Conservation (phyloP, 2,329 filamentous ascomycete species). For the Plectosphaerella cucumerina region DNA sequence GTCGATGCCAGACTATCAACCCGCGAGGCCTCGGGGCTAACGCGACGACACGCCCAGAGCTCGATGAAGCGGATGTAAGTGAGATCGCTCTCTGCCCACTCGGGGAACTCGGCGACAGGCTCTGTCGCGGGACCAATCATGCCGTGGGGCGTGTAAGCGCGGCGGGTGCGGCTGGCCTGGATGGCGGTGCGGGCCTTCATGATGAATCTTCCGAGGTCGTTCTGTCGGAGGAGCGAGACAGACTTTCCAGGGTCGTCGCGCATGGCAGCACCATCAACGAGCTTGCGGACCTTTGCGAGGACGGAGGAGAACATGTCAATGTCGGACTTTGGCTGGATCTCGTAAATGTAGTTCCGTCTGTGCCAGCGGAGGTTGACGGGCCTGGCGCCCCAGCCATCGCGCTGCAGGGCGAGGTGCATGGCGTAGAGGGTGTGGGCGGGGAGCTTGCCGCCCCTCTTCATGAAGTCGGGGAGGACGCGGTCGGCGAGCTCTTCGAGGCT, state of each 20-base stretch:
- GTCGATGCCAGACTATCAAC: slow-evolving; percentile 37
- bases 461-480: slow-evolving; percentile 31
- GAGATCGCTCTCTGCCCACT: slow-evolving; percentile 46
- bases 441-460: slow-evolving; percentile 32
- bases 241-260: slow-evolving; percentile 5
- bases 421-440: slow-evolving; percentile 57
- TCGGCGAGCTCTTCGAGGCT: slow-evolving; percentile 48
- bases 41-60: slow-evolving; percentile 47
- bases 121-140: slow-evolving; percentile 35
- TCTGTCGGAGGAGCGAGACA: slow-evolving; percentile 16
- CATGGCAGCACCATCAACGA: slow-evolving; percentile 35
- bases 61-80: slow-evolving; percentile 66
- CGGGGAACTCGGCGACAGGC: slow-evolving; percentile 3
- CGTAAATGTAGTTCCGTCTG: slow-evolving; percentile 32
- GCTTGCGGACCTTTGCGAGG: slow-evolving; percentile 47
- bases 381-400: slow-evolving; percentile 58
- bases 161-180: slow-evolving; percentile 42
- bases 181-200: slow-evolving; percentile 45
- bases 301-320: slow-evolving; percentile 46
- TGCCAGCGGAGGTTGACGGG: slow-evolving; percentile 34
- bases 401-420: slow-evolving; percentile 60
- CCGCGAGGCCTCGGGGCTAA: slow-evolving; percentile 9
- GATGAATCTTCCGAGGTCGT: slow-evolving; percentile 40
- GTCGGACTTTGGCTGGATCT: slow-evolving; percentile 32
- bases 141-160: slow-evolving; percentile 46